Evolutionary conservation across 768 basidiomycete species (phyloP).

Genomic region (Coprinopsis cinerea): DNA sequence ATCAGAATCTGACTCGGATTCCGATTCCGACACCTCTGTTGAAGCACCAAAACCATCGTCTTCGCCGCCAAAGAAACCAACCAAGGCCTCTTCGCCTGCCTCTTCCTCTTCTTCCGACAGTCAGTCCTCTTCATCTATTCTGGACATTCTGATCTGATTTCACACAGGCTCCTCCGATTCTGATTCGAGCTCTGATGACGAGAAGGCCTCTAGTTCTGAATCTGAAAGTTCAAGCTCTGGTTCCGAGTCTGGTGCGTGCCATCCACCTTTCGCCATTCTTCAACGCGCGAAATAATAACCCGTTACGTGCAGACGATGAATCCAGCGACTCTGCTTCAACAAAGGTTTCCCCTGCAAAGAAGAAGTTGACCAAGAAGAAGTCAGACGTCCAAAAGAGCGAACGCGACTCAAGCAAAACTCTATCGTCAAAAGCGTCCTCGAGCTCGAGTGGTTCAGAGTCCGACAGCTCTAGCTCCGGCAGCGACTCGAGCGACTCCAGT

Average conservation of each 20-base stretch:
- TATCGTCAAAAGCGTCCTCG: slow-evolving; percentile 15
- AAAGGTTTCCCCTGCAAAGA: slow-evolving; percentile 5
- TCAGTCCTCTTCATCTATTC: too few relatives aligned
- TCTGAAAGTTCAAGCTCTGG: slow-evolving; percentile 22
- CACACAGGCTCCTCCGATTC: slow-evolving; percentile 25
- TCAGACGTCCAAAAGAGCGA: slow-evolving; percentile 10
- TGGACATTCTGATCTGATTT: too few relatives aligned
- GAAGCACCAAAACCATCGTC: slow-evolving; percentile 12
- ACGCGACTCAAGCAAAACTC: slow-evolving; percentile 35
- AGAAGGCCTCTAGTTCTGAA: slow-evolving; percentile 4
- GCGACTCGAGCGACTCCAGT: slow-evolving; percentile 15
- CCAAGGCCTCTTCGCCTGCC: too few relatives aligned
- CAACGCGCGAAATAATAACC: too few relatives aligned
- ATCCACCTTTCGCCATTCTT: neutral
- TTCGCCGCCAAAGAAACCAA: too few relatives aligned
- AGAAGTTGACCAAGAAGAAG: slow-evolving; percentile 12
- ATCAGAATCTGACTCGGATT: slow-evolving; percentile 22
- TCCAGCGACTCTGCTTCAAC: slow-evolving; percentile 25
- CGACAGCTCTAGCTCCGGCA: slow-evolving; percentile 24
- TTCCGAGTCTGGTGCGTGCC: slow-evolving; percentile 16
- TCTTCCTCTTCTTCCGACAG: too few relatives aligned
- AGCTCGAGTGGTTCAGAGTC: neutral
- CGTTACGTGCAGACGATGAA: slow-evolving; percentile 23
- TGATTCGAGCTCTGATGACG: neutral
- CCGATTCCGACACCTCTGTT: slow-evolving; percentile 10